Conservation (phyloP, 768 basidiomycete species). For the Lentinula aciculospora region DNA sequence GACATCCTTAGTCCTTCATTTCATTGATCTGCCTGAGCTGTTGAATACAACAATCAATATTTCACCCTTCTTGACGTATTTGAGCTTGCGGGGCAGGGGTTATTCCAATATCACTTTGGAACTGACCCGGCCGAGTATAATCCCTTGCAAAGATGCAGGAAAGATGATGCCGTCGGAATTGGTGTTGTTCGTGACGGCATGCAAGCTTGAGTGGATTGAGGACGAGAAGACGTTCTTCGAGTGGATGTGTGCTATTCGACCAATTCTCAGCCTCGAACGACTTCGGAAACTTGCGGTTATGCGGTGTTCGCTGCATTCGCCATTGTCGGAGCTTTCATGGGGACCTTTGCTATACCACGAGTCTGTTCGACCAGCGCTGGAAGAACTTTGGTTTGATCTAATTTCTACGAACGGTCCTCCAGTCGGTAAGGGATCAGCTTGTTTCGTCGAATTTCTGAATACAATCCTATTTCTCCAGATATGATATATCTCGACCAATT, state of each 20-base stretch:
- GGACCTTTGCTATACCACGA: conserved; percentile 1
- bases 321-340: neutral
- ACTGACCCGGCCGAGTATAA: conserved; percentile 1
- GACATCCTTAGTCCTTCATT: neutral
- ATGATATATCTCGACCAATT: neutral
- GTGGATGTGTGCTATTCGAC: conserved; percentile 1
- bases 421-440: too few species aligned
- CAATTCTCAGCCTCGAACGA: neutral
- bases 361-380: neutral
- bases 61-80: neutral
- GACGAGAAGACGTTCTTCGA: neutral
- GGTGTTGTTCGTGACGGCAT: conserved; percentile 1
- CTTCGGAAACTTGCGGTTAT: conserved; percentile 1
- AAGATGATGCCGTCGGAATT: neutral
- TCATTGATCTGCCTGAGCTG: neutral
- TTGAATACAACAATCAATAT: neutral
- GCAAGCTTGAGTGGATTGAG: conserved; percentile 6
- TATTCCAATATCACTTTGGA: neutral
- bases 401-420: neutral
- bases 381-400: conserved; percentile 4
- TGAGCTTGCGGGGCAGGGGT: neutral
- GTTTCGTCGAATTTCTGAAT: too few species aligned
- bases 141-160: neutral
- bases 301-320: neutral
- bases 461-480: neutral